Conservation (phyloP, 805 yeast genomes). For the Teunomyces funiuensis region DNA sequence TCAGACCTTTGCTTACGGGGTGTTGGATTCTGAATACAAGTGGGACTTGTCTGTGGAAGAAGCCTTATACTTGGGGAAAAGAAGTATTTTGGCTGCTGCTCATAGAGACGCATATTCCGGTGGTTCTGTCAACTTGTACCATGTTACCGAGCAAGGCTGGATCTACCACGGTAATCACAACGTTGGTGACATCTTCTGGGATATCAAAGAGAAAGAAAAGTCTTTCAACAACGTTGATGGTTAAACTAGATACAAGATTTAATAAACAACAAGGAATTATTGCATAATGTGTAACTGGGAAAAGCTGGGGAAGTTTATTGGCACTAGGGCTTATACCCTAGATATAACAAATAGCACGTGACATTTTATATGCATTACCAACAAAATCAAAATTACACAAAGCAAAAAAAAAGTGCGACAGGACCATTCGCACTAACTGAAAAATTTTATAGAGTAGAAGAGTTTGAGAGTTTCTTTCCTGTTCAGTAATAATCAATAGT, state of each 20-base stretch:
- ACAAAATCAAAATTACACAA: not conserved
- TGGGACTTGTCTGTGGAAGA: constrained; percentile 95
- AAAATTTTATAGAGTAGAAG: constrained; percentile 14
- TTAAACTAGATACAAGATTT: constrained; percentile 16
- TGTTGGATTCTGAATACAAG: constrained; percentile 83
- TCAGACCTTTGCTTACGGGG: constrained; percentile 99
- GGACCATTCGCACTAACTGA: constrained; percentile 11
- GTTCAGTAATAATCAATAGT: constrained; percentile 14
- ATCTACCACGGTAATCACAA: constrained; percentile 91
- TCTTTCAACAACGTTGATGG: constrained; percentile 81
- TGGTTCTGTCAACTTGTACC: constrained; percentile 91
- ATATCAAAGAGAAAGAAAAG: constrained; percentile 80
- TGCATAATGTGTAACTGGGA: too few species aligned
- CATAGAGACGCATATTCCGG: constrained; percentile 99
- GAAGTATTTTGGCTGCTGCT: constrained; percentile 95
- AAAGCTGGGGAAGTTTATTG: not conserved
- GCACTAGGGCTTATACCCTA: constrained; percentile 11
- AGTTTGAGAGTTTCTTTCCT: constrained; percentile 9
- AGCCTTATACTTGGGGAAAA: constrained; percentile 89
- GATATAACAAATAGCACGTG: constrained; percentile 1
- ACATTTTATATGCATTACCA: not conserved
- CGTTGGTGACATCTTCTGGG: constrained; percentile 90
- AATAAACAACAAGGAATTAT: not conserved
- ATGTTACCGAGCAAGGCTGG: constrained; percentile 94
- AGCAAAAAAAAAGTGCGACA: not conserved